Evolutionary conservation across 2,329 filamentous ascomycete genomes (phyloP).

Genomic region (Diaporthe sp.): DNA sequence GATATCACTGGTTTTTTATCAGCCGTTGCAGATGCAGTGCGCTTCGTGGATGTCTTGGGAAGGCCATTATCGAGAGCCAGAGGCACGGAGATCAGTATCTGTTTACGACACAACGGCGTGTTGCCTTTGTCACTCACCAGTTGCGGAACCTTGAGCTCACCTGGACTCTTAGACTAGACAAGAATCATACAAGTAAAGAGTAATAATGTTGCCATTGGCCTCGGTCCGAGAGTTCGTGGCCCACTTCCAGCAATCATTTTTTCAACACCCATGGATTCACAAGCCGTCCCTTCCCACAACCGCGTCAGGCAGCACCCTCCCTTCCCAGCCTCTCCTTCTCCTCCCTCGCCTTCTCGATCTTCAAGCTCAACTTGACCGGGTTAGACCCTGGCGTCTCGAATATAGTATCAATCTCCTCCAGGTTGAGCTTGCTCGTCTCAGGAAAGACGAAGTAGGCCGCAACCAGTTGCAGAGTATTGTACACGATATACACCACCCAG

Average conservation of each 20-base stretch:
- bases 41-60: neutral
- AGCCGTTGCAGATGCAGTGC: neutral
- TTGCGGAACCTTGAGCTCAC: no score
- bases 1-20: neutral
- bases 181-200: no score
- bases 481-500: conserved; percentile 64
- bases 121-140: no score
- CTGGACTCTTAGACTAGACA: no score
- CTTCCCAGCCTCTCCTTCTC: conserved; percentile 38
- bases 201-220: no score
- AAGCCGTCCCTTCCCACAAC: neutral
- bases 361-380: conserved; percentile 42
- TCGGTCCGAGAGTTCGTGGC: no score
- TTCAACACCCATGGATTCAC: neutral
- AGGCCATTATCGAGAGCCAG: neutral
- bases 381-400: conserved; percentile 55
- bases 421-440: conserved; percentile 61
- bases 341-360: conserved; percentile 42
- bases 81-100: neutral
- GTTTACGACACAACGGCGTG: no score
- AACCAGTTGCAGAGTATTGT: conserved; percentile 62
- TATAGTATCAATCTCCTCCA: conserved; percentile 71
- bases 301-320: conserved; percentile 11
- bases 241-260: neutral
- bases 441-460: conserved; percentile 65